phyloP scores from a whole-genome alignment of 306 rosid genomes.

The Betula pendula region DNA sequence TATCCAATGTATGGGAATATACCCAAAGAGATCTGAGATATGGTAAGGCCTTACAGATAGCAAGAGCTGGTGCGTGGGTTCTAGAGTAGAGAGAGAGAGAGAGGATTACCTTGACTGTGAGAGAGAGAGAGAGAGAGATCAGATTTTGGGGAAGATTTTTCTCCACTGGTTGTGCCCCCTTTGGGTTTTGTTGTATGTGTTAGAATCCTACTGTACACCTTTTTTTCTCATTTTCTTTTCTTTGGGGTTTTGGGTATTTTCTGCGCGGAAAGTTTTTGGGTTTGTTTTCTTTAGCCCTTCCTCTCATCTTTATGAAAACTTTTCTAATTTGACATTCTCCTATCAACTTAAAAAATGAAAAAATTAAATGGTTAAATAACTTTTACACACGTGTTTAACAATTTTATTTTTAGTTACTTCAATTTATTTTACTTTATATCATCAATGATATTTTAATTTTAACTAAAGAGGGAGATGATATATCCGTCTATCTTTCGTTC shows the following conservation, averaged over 20 bases:
- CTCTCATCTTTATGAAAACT: too few relatives aligned
- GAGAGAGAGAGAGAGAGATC: slow-evolving; percentile 14
- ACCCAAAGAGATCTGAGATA: slow-evolving; percentile 26
- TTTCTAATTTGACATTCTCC: not conserved
- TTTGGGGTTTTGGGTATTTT: not conserved
- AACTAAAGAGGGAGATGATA: too few relatives aligned
- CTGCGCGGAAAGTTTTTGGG: not conserved
- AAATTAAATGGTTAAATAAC: too few relatives aligned
- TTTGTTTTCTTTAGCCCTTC: not conserved
- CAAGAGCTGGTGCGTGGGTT: not conserved
- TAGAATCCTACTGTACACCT: not conserved
- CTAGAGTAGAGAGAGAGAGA: slow-evolving; percentile 22
- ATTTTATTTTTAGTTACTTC: too few relatives aligned
- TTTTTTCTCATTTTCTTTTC: not conserved
- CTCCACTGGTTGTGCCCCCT: slow-evolving; percentile 28
- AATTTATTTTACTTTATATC: too few relatives aligned
- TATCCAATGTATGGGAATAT: not conserved
- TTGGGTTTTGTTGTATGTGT: slow-evolving; percentile 3
- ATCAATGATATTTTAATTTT: too few relatives aligned
- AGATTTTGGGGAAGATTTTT: slow-evolving; percentile 20
- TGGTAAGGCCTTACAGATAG: not conserved
- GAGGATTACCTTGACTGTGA: not conserved
- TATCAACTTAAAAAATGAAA: not conserved
- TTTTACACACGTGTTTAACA: too few relatives aligned
- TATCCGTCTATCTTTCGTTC: too few relatives aligned